Percentiles rank a stretch among this genome's conserved stretches.
These are phyloP conservation scores for Talaromyces sp. DNA, from an alignment of 2,329 filamentous ascomycete genomes.

Conservation along the genomic window DNA sequence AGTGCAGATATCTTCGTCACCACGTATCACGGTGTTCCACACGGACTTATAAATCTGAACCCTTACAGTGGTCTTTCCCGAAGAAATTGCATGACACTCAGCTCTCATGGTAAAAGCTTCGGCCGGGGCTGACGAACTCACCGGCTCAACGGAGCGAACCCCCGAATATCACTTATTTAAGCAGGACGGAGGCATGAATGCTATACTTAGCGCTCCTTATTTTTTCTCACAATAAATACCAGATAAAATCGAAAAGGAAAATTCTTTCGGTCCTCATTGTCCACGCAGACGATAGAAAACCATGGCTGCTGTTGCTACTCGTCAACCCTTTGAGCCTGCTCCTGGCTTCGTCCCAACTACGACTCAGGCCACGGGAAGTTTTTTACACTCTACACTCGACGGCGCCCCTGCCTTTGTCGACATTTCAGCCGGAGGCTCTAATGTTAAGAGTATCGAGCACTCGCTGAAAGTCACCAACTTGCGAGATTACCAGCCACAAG, in stretches of 20 bases:
- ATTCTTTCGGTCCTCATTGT: neutral
- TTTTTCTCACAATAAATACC: neutral
- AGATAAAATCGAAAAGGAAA: neutral
- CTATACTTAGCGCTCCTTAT: neutral
- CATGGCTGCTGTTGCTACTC: neutral
- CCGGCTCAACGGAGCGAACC: neutral
- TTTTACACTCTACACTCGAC: neutral
- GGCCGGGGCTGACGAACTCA: neutral
- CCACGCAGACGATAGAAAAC: neutral
- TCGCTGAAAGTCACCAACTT: neutral
- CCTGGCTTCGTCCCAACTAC: neutral
- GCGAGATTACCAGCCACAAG: neutral
- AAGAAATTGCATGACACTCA: neutral
- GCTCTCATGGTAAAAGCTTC: neutral
- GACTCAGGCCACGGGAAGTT: neutral
- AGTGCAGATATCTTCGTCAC: too few relatives aligned
- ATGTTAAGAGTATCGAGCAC: neutral
- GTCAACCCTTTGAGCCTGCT: neutral
- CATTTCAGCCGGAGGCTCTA: neutral
- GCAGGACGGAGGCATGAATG: neutral
- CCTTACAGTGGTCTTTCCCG: too few relatives aligned
- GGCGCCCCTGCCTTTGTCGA: neutral
- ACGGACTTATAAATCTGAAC: too few relatives aligned
- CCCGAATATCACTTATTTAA: neutral
- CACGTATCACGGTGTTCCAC: too few relatives aligned